Evolutionary conservation across 2,329 filamentous ascomycete species (phyloP).

Genomic region (Botrytis paeoniae): DNA sequence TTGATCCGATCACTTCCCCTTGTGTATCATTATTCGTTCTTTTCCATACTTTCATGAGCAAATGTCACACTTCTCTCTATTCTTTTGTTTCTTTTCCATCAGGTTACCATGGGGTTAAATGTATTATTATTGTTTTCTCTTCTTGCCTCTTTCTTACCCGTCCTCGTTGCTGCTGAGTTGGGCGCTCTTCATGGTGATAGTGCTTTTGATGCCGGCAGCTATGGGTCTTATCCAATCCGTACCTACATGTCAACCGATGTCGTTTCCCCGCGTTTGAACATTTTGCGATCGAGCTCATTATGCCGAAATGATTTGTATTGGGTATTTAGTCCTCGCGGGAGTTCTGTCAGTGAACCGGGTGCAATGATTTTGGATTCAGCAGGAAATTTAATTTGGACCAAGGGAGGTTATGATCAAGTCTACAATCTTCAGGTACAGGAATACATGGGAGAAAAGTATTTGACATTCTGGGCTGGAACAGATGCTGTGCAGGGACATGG

Average conservation of each 20-base stretch:
- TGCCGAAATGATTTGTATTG: conserved; percentile 43
- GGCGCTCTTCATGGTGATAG: conserved; percentile 25
- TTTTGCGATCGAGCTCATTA: conserved; percentile 33
- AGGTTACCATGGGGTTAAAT: conserved; percentile 5
- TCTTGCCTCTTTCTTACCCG: not conserved
- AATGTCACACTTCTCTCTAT: not conserved
- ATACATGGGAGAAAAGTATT: conserved; percentile 44
- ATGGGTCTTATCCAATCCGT: conserved; percentile 39
- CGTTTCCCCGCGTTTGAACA: conserved; percentile 39
- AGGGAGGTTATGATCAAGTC: conserved; percentile 38
- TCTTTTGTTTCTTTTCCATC: not conserved
- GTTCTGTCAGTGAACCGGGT: conserved; percentile 37
- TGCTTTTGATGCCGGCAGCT: conserved; percentile 39
- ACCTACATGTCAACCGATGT: conserved; percentile 38
- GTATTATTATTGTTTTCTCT: not conserved
- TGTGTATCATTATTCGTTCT: not conserved
- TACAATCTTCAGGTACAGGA: conserved; percentile 47
- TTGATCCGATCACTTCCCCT: not conserved
- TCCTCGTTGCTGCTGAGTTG: not conserved
- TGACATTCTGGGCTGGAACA: conserved; percentile 50
- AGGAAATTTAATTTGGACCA: conserved; percentile 47
- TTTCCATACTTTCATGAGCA: not conserved
- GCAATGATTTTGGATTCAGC: conserved; percentile 46
- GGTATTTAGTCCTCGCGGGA: conserved; percentile 43
- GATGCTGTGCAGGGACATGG: conserved; percentile 48